Base-by-base conservation (phyloP, 768 basidiomycete genomes). In the Podaxis sp. region DNA sequence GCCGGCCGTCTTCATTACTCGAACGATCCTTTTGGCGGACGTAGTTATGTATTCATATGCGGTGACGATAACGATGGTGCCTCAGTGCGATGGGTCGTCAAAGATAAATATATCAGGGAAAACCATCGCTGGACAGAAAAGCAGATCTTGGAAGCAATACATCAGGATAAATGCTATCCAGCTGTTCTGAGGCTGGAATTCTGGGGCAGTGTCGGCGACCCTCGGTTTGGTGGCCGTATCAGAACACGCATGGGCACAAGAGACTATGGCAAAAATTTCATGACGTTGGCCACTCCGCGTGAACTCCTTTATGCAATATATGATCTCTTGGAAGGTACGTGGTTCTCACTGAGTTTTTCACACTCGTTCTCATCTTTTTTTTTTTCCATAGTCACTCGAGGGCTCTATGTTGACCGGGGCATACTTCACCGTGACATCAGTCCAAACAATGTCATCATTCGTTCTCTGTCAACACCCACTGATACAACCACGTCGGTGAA, bases 361-460 rank as follows among this genome's bases (percentile, higher is more conserved):
- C 2, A 4, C 4, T 28, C 50, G 8, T 20, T 46, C 36, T 37
- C 4, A 28, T 41, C n/a, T n/a, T n/a, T n/a, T n/a, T n/a, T 41
- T 8, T 44, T 17, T 36, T 37, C 26, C 56, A 17, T n/a, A 41
- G 62, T 56, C 13, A 63, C 58, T 30, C 62, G 65, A 15, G 30
- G 55, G 6, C 49, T 66, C 15, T 66, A 63, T 28, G 8, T 28
- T 48, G 56, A 59, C 12, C 55, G 62, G 3, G 26, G 49, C 15
- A 44, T 66, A 5, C 51, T 64, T 1, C 62, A 64, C 46, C 54
- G 58, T 12, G 58, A 66, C 37, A 63, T 63, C 24, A 66, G 50
- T 41, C 22, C 22, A 12, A 57, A 52, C 3, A 64, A 60, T 11
- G 37, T 62, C 10, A 8, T 37, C 17, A 46, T 22, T 41, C 13